A percentile compares a stretch with the other conserved stretches of the same genome.
Conservation (phyloP, 129 eudicot species). For the Helianthus tuberosus region DNA sequence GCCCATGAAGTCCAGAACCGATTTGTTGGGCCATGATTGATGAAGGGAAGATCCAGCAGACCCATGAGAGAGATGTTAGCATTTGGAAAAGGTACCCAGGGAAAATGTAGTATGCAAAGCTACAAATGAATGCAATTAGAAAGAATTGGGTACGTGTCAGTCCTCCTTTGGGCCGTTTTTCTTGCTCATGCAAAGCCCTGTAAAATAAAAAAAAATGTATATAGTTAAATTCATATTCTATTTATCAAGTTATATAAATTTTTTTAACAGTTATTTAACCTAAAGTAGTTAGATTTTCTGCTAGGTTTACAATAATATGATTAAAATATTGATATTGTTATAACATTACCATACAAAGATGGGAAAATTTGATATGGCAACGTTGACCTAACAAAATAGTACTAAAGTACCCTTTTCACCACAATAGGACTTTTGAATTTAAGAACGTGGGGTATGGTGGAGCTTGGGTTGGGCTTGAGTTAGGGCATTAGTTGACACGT, state of each 20-base stretch:
- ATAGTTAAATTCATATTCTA: not conserved
- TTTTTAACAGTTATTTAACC: not conserved
- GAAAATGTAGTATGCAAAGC: constrained; percentile 87
- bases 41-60: constrained; percentile 89
- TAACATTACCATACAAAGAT: not conserved
- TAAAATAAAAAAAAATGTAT: not conserved
- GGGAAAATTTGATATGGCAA: too few relatives aligned
- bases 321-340: not conserved
- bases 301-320: not conserved
- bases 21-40: constrained; percentile 88
- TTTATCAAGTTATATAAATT: not conserved
- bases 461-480: too few relatives aligned
- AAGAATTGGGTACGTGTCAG: constrained; percentile 78
- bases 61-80: constrained; percentile 94
- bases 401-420: too few relatives aligned
- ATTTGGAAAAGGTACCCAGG: constrained; percentile 92
- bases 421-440: too few relatives aligned
- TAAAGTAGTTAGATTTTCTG: too few relatives aligned
- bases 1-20: constrained; percentile 86
- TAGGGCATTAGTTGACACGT: too few relatives aligned
- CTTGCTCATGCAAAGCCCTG: constrained; percentile 96
- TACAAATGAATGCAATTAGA: constrained; percentile 79
- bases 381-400: too few relatives aligned
- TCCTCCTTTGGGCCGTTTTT: constrained; percentile 75
- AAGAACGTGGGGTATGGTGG: too few relatives aligned